phyloP scores from a whole-genome alignment of 1,139 yeast genomes.

The Suhomyces taliae region DNA sequence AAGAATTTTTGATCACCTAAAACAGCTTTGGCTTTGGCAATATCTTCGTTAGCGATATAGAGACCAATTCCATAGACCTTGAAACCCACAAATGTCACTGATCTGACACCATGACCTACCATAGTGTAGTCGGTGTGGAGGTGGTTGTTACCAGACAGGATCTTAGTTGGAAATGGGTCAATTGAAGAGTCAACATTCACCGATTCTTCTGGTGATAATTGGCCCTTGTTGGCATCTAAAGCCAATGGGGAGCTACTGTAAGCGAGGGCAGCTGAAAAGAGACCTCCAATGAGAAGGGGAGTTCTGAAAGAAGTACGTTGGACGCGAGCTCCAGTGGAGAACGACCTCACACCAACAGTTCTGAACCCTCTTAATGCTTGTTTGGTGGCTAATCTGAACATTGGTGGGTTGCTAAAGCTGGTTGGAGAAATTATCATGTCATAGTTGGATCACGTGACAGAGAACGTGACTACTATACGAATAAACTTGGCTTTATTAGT shows the following conservation, averaged over 20 bases:
- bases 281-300: background rate
- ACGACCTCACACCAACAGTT: background rate
- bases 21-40: constrained; percentile 44
- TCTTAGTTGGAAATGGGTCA: constrained; percentile 48
- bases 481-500: no score
- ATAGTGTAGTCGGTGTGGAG: constrained; percentile 41
- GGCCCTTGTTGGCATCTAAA: constrained; percentile 2
- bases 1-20: constrained; percentile 22
- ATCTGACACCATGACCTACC: constrained; percentile 77
- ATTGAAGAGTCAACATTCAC: constrained; percentile 52
- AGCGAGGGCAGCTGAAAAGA: constrained; percentile 1
- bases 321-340: background rate
- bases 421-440: background rate
- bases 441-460: background rate
- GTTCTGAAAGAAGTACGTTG: background rate
- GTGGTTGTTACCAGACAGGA: constrained; percentile 22
- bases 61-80: constrained; percentile 87
- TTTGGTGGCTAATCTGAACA: constrained; percentile 11
- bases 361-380: background rate
- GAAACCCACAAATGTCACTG: constrained; percentile 79
- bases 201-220: constrained; percentile 9
- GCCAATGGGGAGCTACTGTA: background rate
- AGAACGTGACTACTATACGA: no score
- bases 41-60: constrained; percentile 65
- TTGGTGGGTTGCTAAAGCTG: background rate